A percentile compares a stretch with the other conserved stretches of the same genome.
phyloP scores from a whole-genome alignment of 495 filamentous ascomycete species.

The Evernia prunastri region DNA sequence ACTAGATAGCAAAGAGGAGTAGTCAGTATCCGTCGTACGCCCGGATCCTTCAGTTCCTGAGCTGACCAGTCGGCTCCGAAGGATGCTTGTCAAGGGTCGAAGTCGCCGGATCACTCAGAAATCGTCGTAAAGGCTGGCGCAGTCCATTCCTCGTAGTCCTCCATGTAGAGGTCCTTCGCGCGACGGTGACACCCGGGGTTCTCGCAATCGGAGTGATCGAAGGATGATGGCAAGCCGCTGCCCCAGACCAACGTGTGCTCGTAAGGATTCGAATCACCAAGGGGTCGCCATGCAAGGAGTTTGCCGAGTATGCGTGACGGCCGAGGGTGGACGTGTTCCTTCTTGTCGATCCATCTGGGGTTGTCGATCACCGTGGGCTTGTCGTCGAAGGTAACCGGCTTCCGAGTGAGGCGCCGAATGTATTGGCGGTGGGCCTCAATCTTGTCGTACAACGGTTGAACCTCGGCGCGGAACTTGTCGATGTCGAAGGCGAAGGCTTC shows the following conservation, averaged over 20 bases:
- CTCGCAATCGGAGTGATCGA: not conserved
- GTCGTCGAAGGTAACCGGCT: constrained; percentile 4
- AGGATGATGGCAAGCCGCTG: not conserved
- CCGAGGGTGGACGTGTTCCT: not conserved
- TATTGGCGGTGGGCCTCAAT: not conserved
- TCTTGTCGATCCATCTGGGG: constrained; percentile 1
- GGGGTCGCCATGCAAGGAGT: not conserved
- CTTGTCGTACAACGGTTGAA: not conserved
- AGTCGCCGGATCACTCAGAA: not conserved
- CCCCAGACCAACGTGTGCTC: not conserved
- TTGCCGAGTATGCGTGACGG: not conserved
- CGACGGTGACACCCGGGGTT: not conserved
- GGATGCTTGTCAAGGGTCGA: constrained; percentile 2
- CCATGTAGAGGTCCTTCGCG: not conserved
- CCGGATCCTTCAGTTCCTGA: not conserved
- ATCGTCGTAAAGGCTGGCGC: not conserved
- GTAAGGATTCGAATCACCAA: not conserved
- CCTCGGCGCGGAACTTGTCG: not conserved
- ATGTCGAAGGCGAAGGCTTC: constrained; percentile 7
- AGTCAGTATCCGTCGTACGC: not conserved
- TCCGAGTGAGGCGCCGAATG: not conserved
- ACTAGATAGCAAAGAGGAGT: not conserved
- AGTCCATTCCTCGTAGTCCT: not conserved
- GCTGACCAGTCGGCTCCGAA: constrained; percentile 1
- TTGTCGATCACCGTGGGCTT: not conserved